Conservation (phyloP, 306 rosid species). For the Pterocarpus macrocarpus region DNA sequence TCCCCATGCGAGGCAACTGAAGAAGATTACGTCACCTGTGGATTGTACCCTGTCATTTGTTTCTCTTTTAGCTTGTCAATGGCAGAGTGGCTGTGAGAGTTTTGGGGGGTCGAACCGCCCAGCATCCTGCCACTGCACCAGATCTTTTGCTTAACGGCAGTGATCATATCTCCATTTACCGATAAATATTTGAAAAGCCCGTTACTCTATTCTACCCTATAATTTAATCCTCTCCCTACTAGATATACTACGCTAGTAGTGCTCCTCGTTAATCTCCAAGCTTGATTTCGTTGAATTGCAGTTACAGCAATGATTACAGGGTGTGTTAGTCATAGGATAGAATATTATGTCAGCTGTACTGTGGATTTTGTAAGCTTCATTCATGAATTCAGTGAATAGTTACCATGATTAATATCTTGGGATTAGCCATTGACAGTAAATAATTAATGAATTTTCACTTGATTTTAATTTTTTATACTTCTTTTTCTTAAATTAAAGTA, state of each 20-base stretch:
- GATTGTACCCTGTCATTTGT: conserved; percentile 30
- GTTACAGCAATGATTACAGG: conserved; percentile 25
- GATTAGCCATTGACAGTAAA: neutral
- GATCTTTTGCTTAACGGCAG: conserved; percentile 59
- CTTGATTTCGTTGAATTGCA: neutral
- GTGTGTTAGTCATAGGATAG: neutral
- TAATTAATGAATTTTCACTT: neutral
- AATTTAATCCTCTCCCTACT: too few relatives aligned
- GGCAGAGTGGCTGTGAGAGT: neutral
- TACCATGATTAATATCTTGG: neutral
- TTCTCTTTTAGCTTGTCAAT: neutral
- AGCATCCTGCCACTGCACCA: conserved; percentile 21
- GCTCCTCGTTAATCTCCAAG: neutral
- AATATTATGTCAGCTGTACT: conserved; percentile 3
- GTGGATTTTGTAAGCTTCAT: conserved; percentile 18
- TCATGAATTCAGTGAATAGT: neutral
- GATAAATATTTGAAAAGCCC: conserved; percentile 49
- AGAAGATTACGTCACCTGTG: conserved; percentile 33
- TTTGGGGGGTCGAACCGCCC: conserved; percentile 2
- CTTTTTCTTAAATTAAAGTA: too few relatives aligned
- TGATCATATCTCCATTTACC: conserved; percentile 57
- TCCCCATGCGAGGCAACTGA: neutral
- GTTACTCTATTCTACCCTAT: conserved; percentile 23
- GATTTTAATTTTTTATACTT: too few relatives aligned
- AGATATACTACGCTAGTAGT: too few relatives aligned